These are phyloP conservation scores for Globisporangium emineosum DNA, from an alignment of 352 stramenopile genomes.

Conservation along the genomic window DNA sequence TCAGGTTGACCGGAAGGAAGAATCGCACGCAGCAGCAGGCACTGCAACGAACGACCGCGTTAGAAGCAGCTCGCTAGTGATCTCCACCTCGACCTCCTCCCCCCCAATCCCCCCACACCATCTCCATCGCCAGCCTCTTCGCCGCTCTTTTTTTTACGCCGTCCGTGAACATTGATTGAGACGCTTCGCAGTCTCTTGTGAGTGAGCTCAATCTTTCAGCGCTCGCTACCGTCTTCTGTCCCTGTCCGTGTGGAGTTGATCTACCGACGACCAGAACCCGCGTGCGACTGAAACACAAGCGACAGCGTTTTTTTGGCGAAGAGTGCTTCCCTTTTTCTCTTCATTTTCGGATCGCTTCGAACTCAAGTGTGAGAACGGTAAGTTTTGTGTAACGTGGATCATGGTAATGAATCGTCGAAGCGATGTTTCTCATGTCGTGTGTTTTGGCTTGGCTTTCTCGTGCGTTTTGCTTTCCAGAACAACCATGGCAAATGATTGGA, in stretches of 20 bases:
- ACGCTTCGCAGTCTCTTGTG: neutral
- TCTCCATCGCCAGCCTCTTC: neutral
- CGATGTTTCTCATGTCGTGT: neutral
- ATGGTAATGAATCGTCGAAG: slow-evolving; percentile 4
- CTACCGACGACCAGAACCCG: neutral
- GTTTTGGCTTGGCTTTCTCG: neutral
- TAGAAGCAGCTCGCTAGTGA: neutral
- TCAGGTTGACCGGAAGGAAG: slow-evolving; percentile 1
- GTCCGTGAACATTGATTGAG: slow-evolving; percentile 7
- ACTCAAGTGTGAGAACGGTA: slow-evolving; percentile 1
- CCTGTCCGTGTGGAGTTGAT: neutral
- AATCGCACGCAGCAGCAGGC: neutral
- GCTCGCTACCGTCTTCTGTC: neutral
- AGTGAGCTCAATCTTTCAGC: slow-evolving; percentile 1
- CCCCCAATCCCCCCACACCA: neutral
- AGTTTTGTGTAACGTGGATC: neutral
- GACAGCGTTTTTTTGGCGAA: slow-evolving; percentile 10
- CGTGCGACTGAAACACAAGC: neutral
- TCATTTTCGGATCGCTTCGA: neutral
- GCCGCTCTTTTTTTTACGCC: slow-evolving; percentile 10
- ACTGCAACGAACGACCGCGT: neutral
- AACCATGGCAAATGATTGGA: slow-evolving; percentile 66
- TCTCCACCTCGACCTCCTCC: neutral
- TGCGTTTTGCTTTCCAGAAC: neutral
- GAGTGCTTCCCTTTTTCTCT: slow-evolving; percentile 1